Percentiles rank a stretch among this genome's conserved stretches.
These are phyloP conservation scores for Fomitopsis serialis DNA, from an alignment of 768 basidiomycete genomes.

Conservation along the genomic window DNA sequence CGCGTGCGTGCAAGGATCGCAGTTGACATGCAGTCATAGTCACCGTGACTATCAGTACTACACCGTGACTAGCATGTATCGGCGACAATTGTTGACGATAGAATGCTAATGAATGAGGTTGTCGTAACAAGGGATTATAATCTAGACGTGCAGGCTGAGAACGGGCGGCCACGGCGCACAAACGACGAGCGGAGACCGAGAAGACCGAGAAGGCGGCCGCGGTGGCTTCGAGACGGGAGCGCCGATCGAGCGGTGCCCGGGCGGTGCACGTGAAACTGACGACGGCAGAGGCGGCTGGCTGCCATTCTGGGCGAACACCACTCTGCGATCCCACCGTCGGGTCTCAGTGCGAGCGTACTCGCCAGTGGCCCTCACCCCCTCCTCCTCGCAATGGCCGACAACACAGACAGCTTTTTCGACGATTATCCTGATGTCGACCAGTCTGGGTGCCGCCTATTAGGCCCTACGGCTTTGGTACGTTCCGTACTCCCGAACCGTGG, in stretches of 20 bases:
- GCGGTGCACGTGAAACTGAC: background rate
- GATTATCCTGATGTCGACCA: slow-evolving; percentile 36
- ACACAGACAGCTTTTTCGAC: slow-evolving; percentile 18
- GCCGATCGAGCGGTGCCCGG: background rate
- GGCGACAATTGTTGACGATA: too few species aligned
- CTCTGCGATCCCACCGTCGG: slow-evolving; percentile 5
- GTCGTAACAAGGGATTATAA: too few species aligned
- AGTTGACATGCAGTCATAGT: too few species aligned
- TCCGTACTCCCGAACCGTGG: background rate
- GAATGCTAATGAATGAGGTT: too few species aligned
- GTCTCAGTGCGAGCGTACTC: slow-evolving; percentile 1
- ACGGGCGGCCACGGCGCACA: too few species aligned
- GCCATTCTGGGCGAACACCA: background rate
- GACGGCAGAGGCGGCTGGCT: background rate
- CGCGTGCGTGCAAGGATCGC: too few species aligned
- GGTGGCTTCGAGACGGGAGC: background rate
- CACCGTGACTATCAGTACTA: too few species aligned
- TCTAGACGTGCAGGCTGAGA: too few species aligned
- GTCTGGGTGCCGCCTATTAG: slow-evolving; percentile 38
- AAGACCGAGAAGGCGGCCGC: too few species aligned
- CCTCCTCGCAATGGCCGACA: background rate
- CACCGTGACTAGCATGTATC: too few species aligned
- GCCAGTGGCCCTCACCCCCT: background rate
- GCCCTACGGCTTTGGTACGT: slow-evolving; percentile 42
- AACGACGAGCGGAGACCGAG: too few species aligned